Base-by-base conservation (phyloP, 139 green algal species). In the Bryopsis sp. region DNA sequence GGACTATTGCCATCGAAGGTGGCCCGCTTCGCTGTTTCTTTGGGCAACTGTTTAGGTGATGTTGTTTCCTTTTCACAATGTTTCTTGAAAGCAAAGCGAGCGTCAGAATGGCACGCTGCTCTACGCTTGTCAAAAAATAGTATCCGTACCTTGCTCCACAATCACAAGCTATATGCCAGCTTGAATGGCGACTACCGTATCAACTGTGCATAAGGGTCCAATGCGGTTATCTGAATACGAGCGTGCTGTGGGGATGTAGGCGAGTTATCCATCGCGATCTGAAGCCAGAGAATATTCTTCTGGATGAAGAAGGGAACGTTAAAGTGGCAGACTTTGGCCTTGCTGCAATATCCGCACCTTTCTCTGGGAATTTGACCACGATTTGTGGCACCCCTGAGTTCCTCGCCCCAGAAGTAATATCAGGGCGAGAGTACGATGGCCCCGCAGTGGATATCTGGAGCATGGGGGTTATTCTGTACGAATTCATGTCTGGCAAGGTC, bases 241-340 rank as follows among this genome's bases (percentile, higher is more conserved):
- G 43, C 11, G 43, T 26, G 43, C 11, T 22, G 58, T 3, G 24
- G 2, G 11, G 26, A 5, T 57, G 28, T 75, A 84, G 83, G 60
- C 74, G 78, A 2, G 74, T 91, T 4, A 77, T 90, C 26, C 85
- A 92, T 70, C 67, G 86, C 6, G 86, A 92, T 67, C 59, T 91
- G 32, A 92, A 92, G 68, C 83, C 85, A 0, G 86, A 93, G 62
- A 93, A 93, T 74, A 84, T 92, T 48, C 78, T 92, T 1, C 72
- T 92, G 75, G 81, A 90, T 35, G 81, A 74, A 24, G 34, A 48
- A 1, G 34, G 39, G 35, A 84, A 86, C 72, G 64, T 88, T 58
- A 87, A 89, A 72, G 79, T 92, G 19, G 82, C 84, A 0, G 85
- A 91, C 59, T 86, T 83, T 69, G 86, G 86, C 0, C 80, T 93